Base-by-base conservation (phyloP, 257 asterid species). In the Primulina eburnea region DNA sequence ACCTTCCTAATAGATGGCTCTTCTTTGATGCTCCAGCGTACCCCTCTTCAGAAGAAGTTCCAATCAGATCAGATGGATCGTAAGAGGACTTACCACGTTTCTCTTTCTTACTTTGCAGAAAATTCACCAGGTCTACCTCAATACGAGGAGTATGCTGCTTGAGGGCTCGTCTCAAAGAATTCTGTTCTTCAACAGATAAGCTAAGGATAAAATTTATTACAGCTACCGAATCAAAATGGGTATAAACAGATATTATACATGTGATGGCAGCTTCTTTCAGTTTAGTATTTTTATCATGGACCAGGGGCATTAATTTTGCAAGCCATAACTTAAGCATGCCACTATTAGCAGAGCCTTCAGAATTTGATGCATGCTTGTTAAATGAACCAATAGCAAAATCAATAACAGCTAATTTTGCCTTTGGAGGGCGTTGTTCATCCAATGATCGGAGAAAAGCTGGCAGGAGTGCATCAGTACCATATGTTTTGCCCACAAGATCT, bases 341-440 rank as follows among this genome's bases (percentile, higher is more conserved):
- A 78, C 78, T 77, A 65, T 91, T 94, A 69, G 90, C 87, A 68
- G 86, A 87, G 64, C 96, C 97, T 76, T 94, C 98, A 68, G 93
- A 81, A 72, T 73, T 88, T 58, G 93, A 82, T 30, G 87, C 75
- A 67, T 94, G 96, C 81, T 89, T 94, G 85, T 89, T 91, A 64
- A 94, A 89, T 6, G 99, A 94, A 75, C 90, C 90, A 72, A 91
- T 88, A 61, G 98, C 89, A 70, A 94, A 94, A 80, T 94, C 98
- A 65, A 94, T 94, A 35, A 91, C 98, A 35, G 99, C 99, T 82
- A 94, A 80, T 78, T 94, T 94, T 40, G 99, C 99, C 84, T 94
- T 94, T 57, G 99, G 99, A 65, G 99, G 91, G 32, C 99, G 99
- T 70, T 94, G 99, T 82, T 94, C 99, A 59, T 94, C 99, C 77